Conservation (phyloP, 257 asterid genomes). For the Solanum sitiens region DNA sequence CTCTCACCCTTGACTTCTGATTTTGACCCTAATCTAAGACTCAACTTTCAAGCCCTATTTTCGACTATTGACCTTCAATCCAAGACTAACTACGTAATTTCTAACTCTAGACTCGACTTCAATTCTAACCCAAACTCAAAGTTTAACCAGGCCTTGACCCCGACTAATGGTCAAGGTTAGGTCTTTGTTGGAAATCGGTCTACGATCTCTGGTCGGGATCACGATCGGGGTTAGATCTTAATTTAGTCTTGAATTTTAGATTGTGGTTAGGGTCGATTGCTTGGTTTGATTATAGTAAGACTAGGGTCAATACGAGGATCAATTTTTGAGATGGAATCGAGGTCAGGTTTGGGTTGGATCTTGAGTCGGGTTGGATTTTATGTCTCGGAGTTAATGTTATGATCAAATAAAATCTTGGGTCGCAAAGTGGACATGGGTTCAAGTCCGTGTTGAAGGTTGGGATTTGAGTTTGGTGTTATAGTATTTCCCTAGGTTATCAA, state of each 20-base stretch:
- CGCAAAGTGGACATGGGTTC: neutral
- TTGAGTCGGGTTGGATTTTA: neutral
- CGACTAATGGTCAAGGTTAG: neutral
- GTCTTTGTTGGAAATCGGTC: neutral
- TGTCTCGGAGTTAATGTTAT: neutral
- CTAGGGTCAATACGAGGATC: neutral
- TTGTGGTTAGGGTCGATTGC: neutral
- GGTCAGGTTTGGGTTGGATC: neutral
- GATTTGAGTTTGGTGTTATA: neutral
- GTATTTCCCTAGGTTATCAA: neutral
- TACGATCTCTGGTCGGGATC: neutral
- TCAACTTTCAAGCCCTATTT: neutral
- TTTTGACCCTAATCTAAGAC: neutral
- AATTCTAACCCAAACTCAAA: neutral
- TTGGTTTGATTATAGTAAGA: neutral
- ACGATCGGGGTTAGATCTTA: neutral
- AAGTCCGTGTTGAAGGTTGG: neutral
- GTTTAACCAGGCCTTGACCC: neutral
- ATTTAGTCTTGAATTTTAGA: neutral
- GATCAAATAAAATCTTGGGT: neutral
- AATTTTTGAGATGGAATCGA: neutral
- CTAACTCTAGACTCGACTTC: neutral
- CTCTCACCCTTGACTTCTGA: neutral
- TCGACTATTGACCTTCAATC: accelerated
- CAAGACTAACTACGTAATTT: neutral